Percentiles rank a stretch among this genome's conserved stretches.
These are phyloP conservation scores for Neoarthrinium moseri DNA, from an alignment of 2,329 filamentous ascomycete genomes.

Conservation along the genomic window DNA sequence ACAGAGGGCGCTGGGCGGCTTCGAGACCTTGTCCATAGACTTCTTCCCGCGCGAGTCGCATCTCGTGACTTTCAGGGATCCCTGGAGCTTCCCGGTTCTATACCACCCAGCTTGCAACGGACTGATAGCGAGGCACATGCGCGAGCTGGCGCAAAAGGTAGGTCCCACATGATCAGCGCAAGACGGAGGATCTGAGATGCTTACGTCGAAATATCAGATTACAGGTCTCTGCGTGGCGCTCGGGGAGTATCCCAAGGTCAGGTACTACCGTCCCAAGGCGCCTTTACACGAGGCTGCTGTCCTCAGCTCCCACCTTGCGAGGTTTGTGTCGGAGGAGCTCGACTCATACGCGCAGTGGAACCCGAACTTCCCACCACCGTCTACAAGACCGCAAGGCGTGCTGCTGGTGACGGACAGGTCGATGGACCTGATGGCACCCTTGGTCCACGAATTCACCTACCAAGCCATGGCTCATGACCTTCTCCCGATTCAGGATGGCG, in stretches of 20 bases:
- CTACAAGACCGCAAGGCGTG: conserved; percentile 74
- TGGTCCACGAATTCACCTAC: conserved; percentile 96
- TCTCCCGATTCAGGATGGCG: conserved; percentile 80
- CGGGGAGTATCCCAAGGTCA: conserved; percentile 91
- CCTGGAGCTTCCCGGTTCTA: conserved; percentile 90
- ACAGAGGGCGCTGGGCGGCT: conserved; percentile 73
- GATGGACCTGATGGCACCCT: conserved; percentile 85
- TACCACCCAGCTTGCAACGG: conserved; percentile 90
- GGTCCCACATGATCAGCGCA: conserved; percentile 5
- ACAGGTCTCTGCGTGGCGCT: conserved; percentile 85
- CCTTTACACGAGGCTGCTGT: conserved; percentile 85
- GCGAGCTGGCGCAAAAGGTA: conserved; percentile 84
- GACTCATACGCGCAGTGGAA: conserved; percentile 87
- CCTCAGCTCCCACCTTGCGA: conserved; percentile 81
- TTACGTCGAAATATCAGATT: conserved; percentile 50
- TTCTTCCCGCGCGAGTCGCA: conserved; percentile 91
- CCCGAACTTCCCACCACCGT: conserved; percentile 78
- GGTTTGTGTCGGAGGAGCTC: conserved; percentile 87
- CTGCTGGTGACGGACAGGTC: conserved; percentile 87
- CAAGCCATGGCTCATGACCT: conserved; percentile 98
- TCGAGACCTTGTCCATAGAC: conserved; percentile 81
- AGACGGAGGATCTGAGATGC: background rate
- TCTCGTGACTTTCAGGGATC: conserved; percentile 86
- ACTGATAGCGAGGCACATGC: conserved; percentile 79
- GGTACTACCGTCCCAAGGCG: conserved; percentile 78